These are phyloP conservation scores for Royoungia palumana DNA, from an alignment of 768 basidiomycete genomes.

Conservation along the genomic window DNA sequence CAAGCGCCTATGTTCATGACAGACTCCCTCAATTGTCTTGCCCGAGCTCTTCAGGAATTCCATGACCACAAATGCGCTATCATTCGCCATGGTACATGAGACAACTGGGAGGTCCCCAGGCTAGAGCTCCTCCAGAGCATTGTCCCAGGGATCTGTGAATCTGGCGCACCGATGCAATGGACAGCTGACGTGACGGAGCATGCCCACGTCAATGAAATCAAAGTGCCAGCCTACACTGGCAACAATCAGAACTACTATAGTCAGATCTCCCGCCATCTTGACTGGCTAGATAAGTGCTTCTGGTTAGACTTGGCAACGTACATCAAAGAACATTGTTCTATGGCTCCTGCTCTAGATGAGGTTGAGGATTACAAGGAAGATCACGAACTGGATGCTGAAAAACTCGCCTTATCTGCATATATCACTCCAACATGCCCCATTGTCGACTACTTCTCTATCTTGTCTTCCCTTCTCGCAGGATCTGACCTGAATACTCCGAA, in stretches of 20 bases:
- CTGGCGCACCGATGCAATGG: constrained; percentile 6
- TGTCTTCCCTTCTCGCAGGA: not conserved
- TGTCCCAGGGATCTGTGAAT: not conserved
- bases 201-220: not conserved
- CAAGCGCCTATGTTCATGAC: constrained; percentile 34
- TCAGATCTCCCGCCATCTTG: not conserved
- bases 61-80: constrained; percentile 37
- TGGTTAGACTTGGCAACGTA: not conserved
- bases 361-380: not conserved
- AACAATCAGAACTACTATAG: not conserved
- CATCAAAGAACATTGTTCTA: not conserved
- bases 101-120: not conserved
- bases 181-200: not conserved
- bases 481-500: constrained; percentile 14
- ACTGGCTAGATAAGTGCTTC: not conserved
- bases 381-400: not conserved
- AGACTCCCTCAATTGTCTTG: constrained; percentile 28
- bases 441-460: constrained; percentile 2
- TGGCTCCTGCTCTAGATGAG: not conserved
- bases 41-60: constrained; percentile 31
- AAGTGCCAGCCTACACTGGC: not conserved
- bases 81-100: constrained; percentile 11
- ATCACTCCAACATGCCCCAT: not conserved
- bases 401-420: not conserved
- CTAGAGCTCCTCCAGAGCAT: not conserved